Base-by-base conservation (phyloP, 176 grass and related monocot species). In the Avena eriantha region DNA sequence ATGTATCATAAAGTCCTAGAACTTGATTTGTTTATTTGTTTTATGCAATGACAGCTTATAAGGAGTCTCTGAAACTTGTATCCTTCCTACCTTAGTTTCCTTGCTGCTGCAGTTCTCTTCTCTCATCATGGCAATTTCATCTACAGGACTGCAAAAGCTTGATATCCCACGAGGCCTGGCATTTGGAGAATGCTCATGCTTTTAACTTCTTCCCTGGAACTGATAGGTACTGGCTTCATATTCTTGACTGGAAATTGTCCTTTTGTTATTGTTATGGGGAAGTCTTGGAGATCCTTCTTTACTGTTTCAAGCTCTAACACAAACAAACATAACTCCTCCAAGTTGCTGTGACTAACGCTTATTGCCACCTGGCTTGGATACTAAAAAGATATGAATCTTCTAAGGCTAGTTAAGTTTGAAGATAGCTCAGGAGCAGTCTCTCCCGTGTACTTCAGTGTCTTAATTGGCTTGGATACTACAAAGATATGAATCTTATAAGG, bases 131-230 rank as follows among this genome's bases (percentile, higher is more conserved):
- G 67, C 54, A 26, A 89, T 67, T 57, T 83, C 73, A 46, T 90
- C 59, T 79, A 86, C 93, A 98, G 96, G 93, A 98, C 73, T 95
- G 93, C 84, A 95, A 85, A 88, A 91, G 47, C 29, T 89, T 98
- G 84, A 84, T 95, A 69, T 91, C 91, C n/a, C 89, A 82, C 36
- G 88, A 95, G 76, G 90, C 86, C 55, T 98, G 96, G 96, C 74
- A 98, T 89, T 92, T 98, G 66, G 92, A 95, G 65, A 94, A 95
- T 84, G 96, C 90, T 81, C 88, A 98, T 91, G 96, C 93, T 82
- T 98, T 95, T 90, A 98, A 98, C 76, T 95, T 98, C 84, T 98
- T 98, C 86, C 96, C 96, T 48, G 96, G 96, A 71, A 98, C 96
- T 81, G 89, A 95, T 80, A 98, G 96, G 96, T 98, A 87, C 43